phyloP scores from a whole-genome alignment of 2,329 filamentous ascomycete genomes.

The Fonsecaea erecta region DNA sequence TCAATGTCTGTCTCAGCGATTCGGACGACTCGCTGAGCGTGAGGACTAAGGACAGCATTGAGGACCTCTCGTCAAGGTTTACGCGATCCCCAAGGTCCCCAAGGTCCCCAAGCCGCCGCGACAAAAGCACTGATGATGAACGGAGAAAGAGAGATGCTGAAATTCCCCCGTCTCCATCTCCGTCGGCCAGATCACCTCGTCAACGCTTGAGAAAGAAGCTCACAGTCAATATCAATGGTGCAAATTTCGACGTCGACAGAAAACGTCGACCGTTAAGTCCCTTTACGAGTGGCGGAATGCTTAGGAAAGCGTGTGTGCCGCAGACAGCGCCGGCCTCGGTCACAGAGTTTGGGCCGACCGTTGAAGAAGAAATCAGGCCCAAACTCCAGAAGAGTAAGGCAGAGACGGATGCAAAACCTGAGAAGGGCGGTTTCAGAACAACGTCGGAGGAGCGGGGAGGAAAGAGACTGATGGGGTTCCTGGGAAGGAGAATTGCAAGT shows the following conservation, averaged over 20 bases:
- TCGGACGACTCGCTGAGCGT: slow-evolving; percentile 31
- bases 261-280: slow-evolving; percentile 33
- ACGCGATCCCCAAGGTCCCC: slow-evolving; percentile 30
- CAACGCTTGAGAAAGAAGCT: slow-evolving; percentile 30
- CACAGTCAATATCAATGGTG: slow-evolving; percentile 29
- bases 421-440: slow-evolving; percentile 18
- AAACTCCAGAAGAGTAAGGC: slow-evolving; percentile 5
- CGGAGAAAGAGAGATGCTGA: slow-evolving; percentile 12
- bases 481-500: slow-evolving; percentile 26
- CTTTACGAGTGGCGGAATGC: slow-evolving; percentile 34
- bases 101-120: neutral
- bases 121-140: slow-evolving; percentile 1
- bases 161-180: slow-evolving; percentile 24
- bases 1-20: slow-evolving; percentile 9
- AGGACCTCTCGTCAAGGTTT: slow-evolving; percentile 28
- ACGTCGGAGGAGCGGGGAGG: slow-evolving; percentile 30
- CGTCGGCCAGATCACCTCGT: slow-evolving; percentile 19
- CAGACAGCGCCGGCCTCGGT: slow-evolving; percentile 27
- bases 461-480: slow-evolving; percentile 31
- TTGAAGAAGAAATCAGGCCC: slow-evolving; percentile 25
- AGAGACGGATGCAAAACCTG: slow-evolving; percentile 7
- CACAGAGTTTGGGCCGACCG: slow-evolving; percentile 34
- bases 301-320: slow-evolving; percentile 30
- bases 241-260: slow-evolving; percentile 27
- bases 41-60: slow-evolving; percentile 34